Evolutionary conservation across 257 asterid genomes (phyloP).

Genomic region (Nyctanthes arbortristis): DNA sequence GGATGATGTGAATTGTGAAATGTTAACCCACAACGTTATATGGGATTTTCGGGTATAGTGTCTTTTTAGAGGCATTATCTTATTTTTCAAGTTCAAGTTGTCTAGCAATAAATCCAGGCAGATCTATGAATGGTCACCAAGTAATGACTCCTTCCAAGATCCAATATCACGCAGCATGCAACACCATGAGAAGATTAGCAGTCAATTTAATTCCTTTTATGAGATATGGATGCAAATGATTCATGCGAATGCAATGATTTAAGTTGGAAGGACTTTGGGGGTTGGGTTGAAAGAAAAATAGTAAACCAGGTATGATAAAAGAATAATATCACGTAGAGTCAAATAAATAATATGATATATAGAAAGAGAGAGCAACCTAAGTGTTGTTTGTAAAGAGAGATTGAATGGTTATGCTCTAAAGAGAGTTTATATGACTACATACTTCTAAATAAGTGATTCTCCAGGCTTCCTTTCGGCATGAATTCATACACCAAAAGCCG

Average conservation of each 20-base stretch:
- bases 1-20: background rate
- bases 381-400: background rate
- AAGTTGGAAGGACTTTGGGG: background rate
- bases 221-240: background rate
- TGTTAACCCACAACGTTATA: too few relatives aligned
- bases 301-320: too few relatives aligned
- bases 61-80: background rate
- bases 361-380: background rate
- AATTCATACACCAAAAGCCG: conserved; percentile 69
- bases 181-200: background rate
- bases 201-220: background rate
- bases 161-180: background rate
- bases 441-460: conserved; percentile 73
- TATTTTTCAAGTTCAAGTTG: background rate
- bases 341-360: background rate
- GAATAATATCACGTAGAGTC: background rate
- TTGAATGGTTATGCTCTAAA: background rate
- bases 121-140: background rate
- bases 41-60: background rate
- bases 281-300: background rate
- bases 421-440: conserved; percentile 21
- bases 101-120: background rate
- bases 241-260: background rate
- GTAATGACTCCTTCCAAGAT: background rate
- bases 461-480: conserved; percentile 82